Evolutionary conservation across 2,329 filamentous ascomycete species (phyloP).

Genomic region (Sporothrix humicola): DNA sequence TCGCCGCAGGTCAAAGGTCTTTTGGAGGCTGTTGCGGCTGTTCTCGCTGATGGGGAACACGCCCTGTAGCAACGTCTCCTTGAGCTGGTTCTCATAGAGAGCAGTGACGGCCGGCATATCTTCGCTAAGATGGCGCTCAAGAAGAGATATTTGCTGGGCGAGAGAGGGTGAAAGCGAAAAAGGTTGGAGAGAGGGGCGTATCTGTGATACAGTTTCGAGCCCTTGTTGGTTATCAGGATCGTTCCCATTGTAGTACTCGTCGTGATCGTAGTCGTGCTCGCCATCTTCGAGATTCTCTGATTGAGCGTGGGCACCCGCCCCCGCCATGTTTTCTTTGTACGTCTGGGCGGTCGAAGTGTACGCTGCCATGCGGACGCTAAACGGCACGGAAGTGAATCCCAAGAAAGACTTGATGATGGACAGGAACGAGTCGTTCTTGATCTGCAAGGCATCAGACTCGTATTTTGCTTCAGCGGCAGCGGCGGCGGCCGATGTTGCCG

Average conservation of each 20-base stretch:
- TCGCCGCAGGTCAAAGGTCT: background rate
- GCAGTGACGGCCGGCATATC: conserved; percentile 33
- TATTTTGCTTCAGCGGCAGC: background rate
- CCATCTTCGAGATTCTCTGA: background rate
- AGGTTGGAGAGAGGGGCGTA: background rate
- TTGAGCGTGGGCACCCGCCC: background rate
- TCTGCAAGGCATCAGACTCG: background rate
- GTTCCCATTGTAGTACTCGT: background rate
- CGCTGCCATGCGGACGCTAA: conserved; percentile 30
- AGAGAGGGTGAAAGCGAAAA: conserved; percentile 11
- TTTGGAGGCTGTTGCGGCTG: background rate
- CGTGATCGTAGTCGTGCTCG: background rate
- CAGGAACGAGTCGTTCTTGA: conserved; percentile 21
- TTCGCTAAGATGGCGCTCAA: conserved; percentile 32
- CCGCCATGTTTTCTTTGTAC: background rate
- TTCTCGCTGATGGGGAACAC: conserved; percentile 18
- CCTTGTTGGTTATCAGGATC: too few relatives aligned
- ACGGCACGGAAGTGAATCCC: conserved; percentile 29
- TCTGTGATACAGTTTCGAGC: background rate
- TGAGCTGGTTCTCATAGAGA: conserved; percentile 32
- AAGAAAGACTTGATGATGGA: conserved; percentile 31
- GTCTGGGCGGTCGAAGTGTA: conserved; percentile 10
- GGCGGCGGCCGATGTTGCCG: conserved; percentile 2
- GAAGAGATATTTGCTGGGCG: conserved; percentile 14
- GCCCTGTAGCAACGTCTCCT: conserved; percentile 27